Evolutionary conservation across 2,329 filamentous ascomycete species (phyloP), one percentile per base, ranked within the genome.

Genomic region (Fonsecaea multimorphosa): DNA sequence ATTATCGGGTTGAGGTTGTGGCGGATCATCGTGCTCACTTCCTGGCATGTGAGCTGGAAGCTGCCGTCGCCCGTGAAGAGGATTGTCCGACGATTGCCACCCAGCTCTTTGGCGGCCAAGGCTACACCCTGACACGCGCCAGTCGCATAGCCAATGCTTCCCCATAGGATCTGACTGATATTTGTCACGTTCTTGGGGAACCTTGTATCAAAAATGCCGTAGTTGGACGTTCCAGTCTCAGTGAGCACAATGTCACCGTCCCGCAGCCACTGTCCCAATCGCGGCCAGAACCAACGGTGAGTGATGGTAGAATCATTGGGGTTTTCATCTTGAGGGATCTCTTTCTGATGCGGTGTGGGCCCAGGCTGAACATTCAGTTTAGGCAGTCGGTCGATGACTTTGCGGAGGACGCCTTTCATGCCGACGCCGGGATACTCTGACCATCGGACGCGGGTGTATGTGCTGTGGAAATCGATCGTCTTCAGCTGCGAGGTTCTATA

Each of bases 391-490:
- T 87, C 79, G 36, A 88, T 84, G 31, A 96, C 76, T 75, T 91
- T 91, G 68, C 83, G 84, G 32, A 97, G 83, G 27, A 96, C 91
- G 55, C 90, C 89, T 66, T 87, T 88, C 89, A 95, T 94, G 66
- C 87, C 84, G 7, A 95, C 84, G 51, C 88, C 87, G 0, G 91
- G 91, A 74, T 94, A 96, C 71, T 91, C 87, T 0, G 91, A 91
- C 78, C 91, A 93, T 59, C 89, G 84, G 44, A 96, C 90, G 57
- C 86, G 85, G 72, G 89, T 88, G 71, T 87, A 85, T 64, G 86
- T 88, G 76, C 87, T 91, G 79, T 95, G 91, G 73, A 97, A 88
- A 72, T 95, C 91, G 73, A 97, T 92, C 1, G 89, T 91, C 69
- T 88, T 89, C 58, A 93, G 85, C 73, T 91, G 87, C 1, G 88